Base-by-base conservation (phyloP, 768 basidiomycete species). In the Lactarius hatsudake region DNA sequence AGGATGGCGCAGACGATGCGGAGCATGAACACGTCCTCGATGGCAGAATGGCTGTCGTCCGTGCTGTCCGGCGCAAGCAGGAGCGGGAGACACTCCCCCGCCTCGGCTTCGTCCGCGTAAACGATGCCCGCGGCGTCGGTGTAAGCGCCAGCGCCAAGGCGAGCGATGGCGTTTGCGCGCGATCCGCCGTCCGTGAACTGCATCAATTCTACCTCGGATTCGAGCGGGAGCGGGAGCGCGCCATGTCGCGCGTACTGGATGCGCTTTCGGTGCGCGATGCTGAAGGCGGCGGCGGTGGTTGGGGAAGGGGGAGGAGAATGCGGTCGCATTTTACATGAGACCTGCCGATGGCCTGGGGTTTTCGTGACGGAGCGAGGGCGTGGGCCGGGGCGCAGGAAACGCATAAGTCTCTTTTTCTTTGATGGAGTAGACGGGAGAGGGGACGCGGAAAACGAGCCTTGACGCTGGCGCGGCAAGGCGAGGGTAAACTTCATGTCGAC, bases 91-190 rank as follows among this genome's bases (percentile, higher is more conserved):
- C 86, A 89, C 72, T 91, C 90, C 81, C 83, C 80, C 72, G 87
- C 84, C 74, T 91, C 90, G 13, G 88, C 87, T 62, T 82, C 83
- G 71, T 91, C 90, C 80, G 83, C 82, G 88, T 89, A 91, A 17
- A 90, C 61, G 0, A 84, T 83, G 28, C 88, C 88, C 30, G 81
- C 79, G 0, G 76, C 86, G 63, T 91, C 86, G 1, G 79, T 80
- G 15, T 84, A 83, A 17, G 79, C 55, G 12, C 78, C 56, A 10
- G 26, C 74, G 32, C 75, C 74, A 20, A 78, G 65, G 13, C 84
- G 83, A 66, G 81, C 80, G 55, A 83, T 79, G 61, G 88, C 82
- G 9, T 78, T 75, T 56, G 88, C 84, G 63, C 85, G 78, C 58
- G 74, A 81, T 0, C 90, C 90, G 26, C 90, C 90, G 51, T 87